A percentile compares a stretch with the other conserved stretches of the same genome.
These are phyloP conservation scores for Fusarium xylarioides DNA, from an alignment of 2,329 filamentous ascomycete species.

Conservation along the genomic window DNA sequence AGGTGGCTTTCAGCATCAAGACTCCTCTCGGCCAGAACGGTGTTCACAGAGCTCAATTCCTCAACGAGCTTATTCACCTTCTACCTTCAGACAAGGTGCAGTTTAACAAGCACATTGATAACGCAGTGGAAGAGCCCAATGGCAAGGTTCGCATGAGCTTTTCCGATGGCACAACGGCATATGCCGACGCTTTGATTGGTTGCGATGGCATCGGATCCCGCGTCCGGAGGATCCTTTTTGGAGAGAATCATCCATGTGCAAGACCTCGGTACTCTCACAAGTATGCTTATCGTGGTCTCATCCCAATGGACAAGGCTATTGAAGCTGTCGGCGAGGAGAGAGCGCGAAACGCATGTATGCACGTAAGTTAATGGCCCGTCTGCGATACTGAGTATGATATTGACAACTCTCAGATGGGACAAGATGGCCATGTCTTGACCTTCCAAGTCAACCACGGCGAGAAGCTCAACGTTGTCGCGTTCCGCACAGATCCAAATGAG, in stretches of 20 bases:
- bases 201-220: conserved; percentile 72
- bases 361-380: conserved; percentile 15
- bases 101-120: conserved; percentile 49
- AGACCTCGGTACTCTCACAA: conserved; percentile 60
- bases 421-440: conserved; percentile 64
- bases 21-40: conserved; percentile 44
- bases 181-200: conserved; percentile 59
- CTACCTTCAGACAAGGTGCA: conserved; percentile 46
- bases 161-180: conserved; percentile 50
- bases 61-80: conserved; percentile 52
- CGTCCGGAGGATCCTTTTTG: conserved; percentile 60
- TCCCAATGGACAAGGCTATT: conserved; percentile 61
- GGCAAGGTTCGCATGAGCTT: conserved; percentile 48
- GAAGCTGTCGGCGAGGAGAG: conserved; percentile 55
- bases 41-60: conserved; percentile 51
- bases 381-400: fast-evolving
- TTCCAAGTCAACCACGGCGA: conserved; percentile 66
- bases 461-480: conserved; percentile 65
- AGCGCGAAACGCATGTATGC: conserved; percentile 44
- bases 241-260: conserved; percentile 49
- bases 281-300: conserved; percentile 63
- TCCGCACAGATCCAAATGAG: conserved; percentile 45
- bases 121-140: conserved; percentile 41
- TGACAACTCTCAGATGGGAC: conserved; percentile 49
- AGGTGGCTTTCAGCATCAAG: conserved; percentile 21